phyloP scores from a whole-genome alignment of 179 eudicot species.

The Sideroxylon spinosum region DNA sequence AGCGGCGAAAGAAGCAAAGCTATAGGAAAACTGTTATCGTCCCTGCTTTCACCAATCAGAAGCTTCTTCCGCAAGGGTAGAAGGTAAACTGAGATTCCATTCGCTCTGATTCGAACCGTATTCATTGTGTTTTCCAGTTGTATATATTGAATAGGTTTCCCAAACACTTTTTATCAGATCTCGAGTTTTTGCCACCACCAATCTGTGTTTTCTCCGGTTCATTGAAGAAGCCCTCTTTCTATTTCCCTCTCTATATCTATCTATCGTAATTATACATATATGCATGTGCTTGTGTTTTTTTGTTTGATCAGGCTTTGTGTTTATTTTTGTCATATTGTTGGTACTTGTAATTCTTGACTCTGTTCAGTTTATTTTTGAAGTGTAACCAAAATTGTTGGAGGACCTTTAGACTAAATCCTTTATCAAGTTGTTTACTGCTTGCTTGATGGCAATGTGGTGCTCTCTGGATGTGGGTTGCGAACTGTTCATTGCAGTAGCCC shows the following conservation, averaged over 20 bases:
- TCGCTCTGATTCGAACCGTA: background rate
- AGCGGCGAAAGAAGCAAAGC: constrained; percentile 1
- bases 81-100: background rate
- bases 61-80: background rate
- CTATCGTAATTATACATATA: too few relatives aligned
- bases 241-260: background rate
- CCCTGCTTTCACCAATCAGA: background rate
- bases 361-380: background rate
- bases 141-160: background rate
- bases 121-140: background rate
- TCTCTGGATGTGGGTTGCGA: too few relatives aligned
- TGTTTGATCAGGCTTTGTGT: too few relatives aligned
- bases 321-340: too few relatives aligned
- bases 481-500: background rate
- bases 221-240: background rate
- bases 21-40: background rate
- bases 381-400: background rate
- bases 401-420: background rate
- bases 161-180: background rate
- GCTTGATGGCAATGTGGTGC: background rate
- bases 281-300: background rate
- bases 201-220: background rate
- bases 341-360: too few relatives aligned
- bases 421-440: background rate
- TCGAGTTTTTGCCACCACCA: background rate